Evolutionary conservation across 768 basidiomycete genomes (phyloP).

Genomic region (Boletus subcaerulescens): DNA sequence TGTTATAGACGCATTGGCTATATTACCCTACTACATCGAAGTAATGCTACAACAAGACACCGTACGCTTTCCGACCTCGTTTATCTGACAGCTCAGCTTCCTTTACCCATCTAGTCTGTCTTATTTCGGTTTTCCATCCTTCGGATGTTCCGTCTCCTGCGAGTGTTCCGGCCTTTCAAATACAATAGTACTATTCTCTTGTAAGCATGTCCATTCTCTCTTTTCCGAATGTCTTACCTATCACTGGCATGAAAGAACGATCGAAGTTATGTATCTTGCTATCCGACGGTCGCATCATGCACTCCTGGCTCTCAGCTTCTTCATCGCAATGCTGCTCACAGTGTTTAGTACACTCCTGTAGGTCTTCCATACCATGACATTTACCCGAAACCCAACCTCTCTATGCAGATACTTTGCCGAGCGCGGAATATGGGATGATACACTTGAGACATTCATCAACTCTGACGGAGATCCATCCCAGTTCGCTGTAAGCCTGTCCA

Average conservation of each 20-base stretch:
- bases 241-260: conserved; percentile 49
- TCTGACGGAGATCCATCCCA: conserved; percentile 80
- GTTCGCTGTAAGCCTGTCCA: conserved; percentile 53
- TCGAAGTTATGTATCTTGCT: conserved; percentile 91
- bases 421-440: conserved; percentile 85
- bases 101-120: conserved; percentile 51
- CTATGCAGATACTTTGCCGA: conserved; percentile 77
- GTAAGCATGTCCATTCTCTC: conserved; percentile 41
- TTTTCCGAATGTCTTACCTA: neutral
- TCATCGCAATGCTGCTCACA: conserved; percentile 82
- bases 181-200: conserved; percentile 80
- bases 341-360: conserved; percentile 85
- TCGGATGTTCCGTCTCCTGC: conserved; percentile 82
- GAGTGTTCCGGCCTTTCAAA: conserved; percentile 88
- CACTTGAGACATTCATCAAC: conserved; percentile 77
- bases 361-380: conserved; percentile 21
- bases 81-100: neutral
- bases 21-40: conserved; percentile 88
- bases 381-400: neutral
- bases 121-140: conserved; percentile 90
- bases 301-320: conserved; percentile 81
- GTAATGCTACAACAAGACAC: conserved; percentile 82
- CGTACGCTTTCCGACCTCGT: conserved; percentile 40
- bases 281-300: conserved; percentile 85
- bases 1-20: conserved; percentile 80